Percentiles rank a stretch among this genome's conserved stretches.
Evolutionary conservation across 1,284 basidiomycete genomes (phyloP).

Genomic region (Cryptococcus sp.): DNA sequence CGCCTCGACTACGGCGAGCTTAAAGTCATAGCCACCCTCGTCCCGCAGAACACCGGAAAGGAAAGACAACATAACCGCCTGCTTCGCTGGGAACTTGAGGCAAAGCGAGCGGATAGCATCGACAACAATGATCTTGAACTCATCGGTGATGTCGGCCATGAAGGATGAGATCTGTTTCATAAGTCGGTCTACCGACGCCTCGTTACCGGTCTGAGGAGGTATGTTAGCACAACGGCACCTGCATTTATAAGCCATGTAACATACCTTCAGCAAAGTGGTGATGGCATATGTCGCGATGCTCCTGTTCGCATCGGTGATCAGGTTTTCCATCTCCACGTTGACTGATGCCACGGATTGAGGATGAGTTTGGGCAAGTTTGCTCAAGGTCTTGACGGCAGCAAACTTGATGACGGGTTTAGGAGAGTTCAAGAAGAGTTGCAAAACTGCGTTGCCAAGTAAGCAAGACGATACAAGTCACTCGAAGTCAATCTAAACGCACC

Average conservation of each 20-base stretch:
- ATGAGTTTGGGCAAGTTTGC: slow-evolving; percentile 78
- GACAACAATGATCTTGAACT: slow-evolving; percentile 99
- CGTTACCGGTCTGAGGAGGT: slow-evolving; percentile 90
- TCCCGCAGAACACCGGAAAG: slow-evolving; percentile 90
- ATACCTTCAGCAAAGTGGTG: slow-evolving; percentile 92
- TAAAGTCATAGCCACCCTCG: slow-evolving; percentile 99
- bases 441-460: slow-evolving; percentile 58
- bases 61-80: slow-evolving; percentile 92
- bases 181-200: slow-evolving; percentile 95
- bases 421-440: slow-evolving; percentile 90
- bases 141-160: slow-evolving; percentile 99
- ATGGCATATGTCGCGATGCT: slow-evolving; percentile 99
- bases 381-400: slow-evolving; percentile 93
- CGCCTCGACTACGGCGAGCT: slow-evolving; percentile 97
- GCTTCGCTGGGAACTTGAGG: slow-evolving; percentile 97
- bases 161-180: slow-evolving; percentile 99
- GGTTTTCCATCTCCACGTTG: slow-evolving; percentile 96
- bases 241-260: slow-evolving; percentile 4
- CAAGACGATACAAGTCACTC: not conserved
- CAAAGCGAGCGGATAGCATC: slow-evolving; percentile 97
- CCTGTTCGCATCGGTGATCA: slow-evolving; percentile 95
- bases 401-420: slow-evolving; percentile 95
- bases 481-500: slow-evolving; percentile 58
- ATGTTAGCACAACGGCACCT: slow-evolving; percentile 10
- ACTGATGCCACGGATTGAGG: slow-evolving; percentile 85